phyloP scores from a whole-genome alignment of 305 asterid genomes.

The Fraxinus floribunda region DNA sequence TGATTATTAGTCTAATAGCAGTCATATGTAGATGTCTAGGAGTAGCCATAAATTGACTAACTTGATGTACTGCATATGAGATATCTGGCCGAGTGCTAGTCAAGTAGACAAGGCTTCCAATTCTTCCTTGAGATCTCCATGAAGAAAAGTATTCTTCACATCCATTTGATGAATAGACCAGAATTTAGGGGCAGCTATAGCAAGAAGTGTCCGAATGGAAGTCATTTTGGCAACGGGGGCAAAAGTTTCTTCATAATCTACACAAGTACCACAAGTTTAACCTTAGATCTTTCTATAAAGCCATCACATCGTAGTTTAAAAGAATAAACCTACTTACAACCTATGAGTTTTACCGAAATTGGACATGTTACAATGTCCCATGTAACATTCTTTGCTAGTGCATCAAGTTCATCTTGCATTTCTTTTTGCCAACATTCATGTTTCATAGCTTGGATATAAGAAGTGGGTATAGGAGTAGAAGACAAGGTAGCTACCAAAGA shows the following conservation, averaged over 20 bases:
- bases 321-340: background rate
- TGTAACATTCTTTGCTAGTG: background rate
- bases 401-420: background rate
- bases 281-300: background rate
- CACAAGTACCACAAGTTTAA: background rate
- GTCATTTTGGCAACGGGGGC: background rate
- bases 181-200: background rate
- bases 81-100: no score
- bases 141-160: background rate
- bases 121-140: background rate
- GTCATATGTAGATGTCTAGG: no score
- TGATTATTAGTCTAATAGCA: no score
- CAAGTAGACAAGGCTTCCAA: no score
- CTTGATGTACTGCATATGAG: no score
- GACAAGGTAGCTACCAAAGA: background rate
- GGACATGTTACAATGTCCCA: background rate
- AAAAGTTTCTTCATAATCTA: background rate
- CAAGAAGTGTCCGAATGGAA: background rate
- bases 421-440: background rate
- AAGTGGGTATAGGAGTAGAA: background rate
- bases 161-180: background rate
- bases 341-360: no score
- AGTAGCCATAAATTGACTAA: no score
- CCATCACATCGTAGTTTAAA: background rate
- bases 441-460: background rate